phyloP scores from a whole-genome alignment of 2,329 filamentous ascomycete species.

The Fragosphaeria purpurea region DNA sequence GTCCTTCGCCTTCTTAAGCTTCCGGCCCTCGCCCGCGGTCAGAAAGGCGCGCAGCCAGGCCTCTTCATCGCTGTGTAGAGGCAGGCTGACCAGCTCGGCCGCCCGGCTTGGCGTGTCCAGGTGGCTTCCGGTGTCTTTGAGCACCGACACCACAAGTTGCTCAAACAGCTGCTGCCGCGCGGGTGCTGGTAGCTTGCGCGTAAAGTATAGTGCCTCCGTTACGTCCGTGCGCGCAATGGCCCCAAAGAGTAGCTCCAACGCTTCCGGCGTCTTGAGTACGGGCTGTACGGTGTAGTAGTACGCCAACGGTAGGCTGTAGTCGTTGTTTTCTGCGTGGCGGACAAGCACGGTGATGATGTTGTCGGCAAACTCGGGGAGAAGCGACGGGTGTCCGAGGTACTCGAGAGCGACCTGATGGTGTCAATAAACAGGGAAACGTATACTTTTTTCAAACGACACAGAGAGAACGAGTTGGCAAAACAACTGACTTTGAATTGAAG shows the following conservation, averaged over 20 bases:
- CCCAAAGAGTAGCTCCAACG: constrained; percentile 59
- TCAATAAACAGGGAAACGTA: neutral
- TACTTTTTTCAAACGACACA: neutral
- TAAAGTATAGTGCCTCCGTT: constrained; percentile 64
- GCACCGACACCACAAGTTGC: constrained; percentile 50
- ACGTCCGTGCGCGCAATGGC: constrained; percentile 58
- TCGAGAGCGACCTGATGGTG: constrained; percentile 52
- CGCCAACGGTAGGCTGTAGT: constrained; percentile 58
- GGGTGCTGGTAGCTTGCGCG: constrained; percentile 51
- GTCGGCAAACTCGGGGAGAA: constrained; percentile 72
- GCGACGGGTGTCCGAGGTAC: constrained; percentile 67
- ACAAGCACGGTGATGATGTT: constrained; percentile 67
- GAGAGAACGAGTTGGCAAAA: neutral
- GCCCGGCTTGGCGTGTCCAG: constrained; percentile 41
- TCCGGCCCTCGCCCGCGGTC: constrained; percentile 52
- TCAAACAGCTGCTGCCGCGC: constrained; percentile 57
- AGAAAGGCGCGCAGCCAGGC: constrained; percentile 63
- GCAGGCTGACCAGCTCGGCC: constrained; percentile 61
- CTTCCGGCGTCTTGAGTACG: constrained; percentile 52
- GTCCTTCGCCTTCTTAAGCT: constrained; percentile 56
- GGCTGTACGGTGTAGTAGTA: constrained; percentile 73
- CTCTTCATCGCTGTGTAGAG: constrained; percentile 62
- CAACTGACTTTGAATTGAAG: constrained; percentile 51
- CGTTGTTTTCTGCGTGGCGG: constrained; percentile 45
- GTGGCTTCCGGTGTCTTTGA: constrained; percentile 24